phyloP scores from a whole-genome alignment of 1,139 yeast genomes.

The Eremothecium coryli region DNA sequence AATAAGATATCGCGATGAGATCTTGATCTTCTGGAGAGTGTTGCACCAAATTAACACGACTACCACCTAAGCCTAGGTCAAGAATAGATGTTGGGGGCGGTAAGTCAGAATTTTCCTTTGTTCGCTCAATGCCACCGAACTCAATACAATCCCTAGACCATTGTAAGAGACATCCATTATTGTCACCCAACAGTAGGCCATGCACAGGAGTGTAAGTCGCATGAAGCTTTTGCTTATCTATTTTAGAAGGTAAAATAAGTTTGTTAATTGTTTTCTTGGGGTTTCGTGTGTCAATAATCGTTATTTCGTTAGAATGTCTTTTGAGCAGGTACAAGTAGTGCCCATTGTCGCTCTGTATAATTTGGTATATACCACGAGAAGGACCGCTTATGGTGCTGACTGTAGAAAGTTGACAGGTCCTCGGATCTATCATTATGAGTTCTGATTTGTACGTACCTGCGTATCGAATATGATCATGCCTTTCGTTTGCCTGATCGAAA shows the following conservation, averaged over 20 bases:
- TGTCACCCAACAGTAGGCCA: constrained; percentile 22
- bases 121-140: constrained; percentile 22
- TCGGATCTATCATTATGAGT: constrained; percentile 18
- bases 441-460: constrained; percentile 25
- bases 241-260: constrained; percentile 17
- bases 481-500: constrained; percentile 14
- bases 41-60: constrained; percentile 16
- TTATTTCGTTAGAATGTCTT: constrained; percentile 18
- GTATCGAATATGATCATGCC: constrained; percentile 8
- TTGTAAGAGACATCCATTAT: constrained; percentile 14
- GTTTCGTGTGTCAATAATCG: constrained; percentile 21
- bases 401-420: constrained; percentile 9
- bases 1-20: constrained; percentile 13
- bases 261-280: constrained; percentile 12
- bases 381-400: constrained; percentile 4
- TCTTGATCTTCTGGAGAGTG: constrained; percentile 15
- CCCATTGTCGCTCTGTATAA: constrained; percentile 22
- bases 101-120: constrained; percentile 3
- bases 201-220: constrained; percentile 14
- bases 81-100: constrained; percentile 7
- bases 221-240: constrained; percentile 20
- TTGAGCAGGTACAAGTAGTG: constrained; percentile 22
- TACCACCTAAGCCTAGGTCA: constrained; percentile 2
- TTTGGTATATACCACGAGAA: constrained; percentile 21
- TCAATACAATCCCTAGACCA: constrained; percentile 24